Percentiles rank a stretch among this genome's conserved stretches.
Evolutionary conservation across 2,329 filamentous ascomycete genomes (phyloP).

Genomic region (Alternaria brassicicola): DNA sequence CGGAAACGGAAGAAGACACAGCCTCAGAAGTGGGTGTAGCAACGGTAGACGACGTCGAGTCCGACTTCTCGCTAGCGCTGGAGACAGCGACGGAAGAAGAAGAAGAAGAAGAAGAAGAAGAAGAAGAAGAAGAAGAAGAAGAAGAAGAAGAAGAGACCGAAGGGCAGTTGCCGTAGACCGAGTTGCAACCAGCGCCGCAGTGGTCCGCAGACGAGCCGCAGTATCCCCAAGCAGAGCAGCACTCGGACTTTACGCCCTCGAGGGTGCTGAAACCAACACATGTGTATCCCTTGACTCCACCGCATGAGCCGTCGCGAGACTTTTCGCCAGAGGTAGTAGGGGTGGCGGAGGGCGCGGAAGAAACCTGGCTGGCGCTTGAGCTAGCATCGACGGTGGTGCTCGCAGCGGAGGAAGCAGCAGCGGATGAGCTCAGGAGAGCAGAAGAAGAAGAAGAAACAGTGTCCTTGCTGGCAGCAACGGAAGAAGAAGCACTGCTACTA

Average conservation of each 20-base stretch:
- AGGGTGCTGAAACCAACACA: slow-evolving; percentile 28
- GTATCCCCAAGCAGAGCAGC: slow-evolving; percentile 53
- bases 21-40: neutral
- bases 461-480: neutral
- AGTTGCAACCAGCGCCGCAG: slow-evolving; percentile 40
- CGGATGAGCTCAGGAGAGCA: neutral
- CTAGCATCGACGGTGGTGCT: neutral
- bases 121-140: neutral
- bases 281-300: slow-evolving; percentile 29
- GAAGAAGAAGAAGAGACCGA: neutral
- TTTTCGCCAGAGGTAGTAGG: slow-evolving; percentile 18
- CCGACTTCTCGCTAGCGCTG: slow-evolving; percentile 9
- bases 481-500: neutral
- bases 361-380: slow-evolving; percentile 5
- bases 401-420: neutral
- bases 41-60: slow-evolving; percentile 1
- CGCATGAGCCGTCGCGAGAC: slow-evolving; percentile 29
- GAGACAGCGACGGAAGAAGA: neutral
- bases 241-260: slow-evolving; percentile 45
- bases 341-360: slow-evolving; percentile 16
- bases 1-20: neutral
- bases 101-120: neutral
- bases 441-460: slow-evolving; percentile 11
- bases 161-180: slow-evolving; percentile 33
- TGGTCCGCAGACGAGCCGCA: slow-evolving; percentile 44